Evolutionary conservation across 164 flowering plant genomes (phyloP).

Genomic region (Kingdonia uniflora): DNA sequence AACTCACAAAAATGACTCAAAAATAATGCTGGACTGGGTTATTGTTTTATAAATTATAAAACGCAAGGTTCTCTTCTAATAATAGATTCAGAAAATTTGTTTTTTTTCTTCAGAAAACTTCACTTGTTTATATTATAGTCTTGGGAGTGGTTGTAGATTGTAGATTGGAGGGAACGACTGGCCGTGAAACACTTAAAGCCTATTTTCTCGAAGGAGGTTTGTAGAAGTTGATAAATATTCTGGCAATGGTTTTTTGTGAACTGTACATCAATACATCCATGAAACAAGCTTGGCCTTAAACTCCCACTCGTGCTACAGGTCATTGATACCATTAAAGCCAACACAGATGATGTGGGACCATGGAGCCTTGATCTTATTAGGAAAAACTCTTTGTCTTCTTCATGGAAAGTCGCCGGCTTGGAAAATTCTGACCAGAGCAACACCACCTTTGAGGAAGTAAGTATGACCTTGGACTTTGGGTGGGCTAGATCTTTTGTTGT

Average conservation of each 20-base stretch:
- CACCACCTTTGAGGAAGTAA: slow-evolving; percentile 32
- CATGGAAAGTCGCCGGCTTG: slow-evolving; percentile 61
- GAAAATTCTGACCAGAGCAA: slow-evolving; percentile 25
- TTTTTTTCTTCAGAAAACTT: too few relatives aligned
- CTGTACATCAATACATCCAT: too few relatives aligned
- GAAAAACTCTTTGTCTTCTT: slow-evolving; percentile 53
- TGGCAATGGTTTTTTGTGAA: too few relatives aligned
- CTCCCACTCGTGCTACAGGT: slow-evolving; percentile 26
- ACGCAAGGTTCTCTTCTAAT: too few relatives aligned
- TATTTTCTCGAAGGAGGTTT: slow-evolving; percentile 73
- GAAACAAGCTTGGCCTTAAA: too few relatives aligned
- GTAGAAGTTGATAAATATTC: slow-evolving; percentile 3
- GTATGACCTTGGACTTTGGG: slow-evolving; percentile 4
- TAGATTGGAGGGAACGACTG: slow-evolving; percentile 66
- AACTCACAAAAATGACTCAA: too few relatives aligned
- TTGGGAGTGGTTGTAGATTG: slow-evolving; percentile 31
- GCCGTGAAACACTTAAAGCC: slow-evolving; percentile 55
- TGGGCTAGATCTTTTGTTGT: not conserved
- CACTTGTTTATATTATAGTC: too few relatives aligned
- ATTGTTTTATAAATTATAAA: too few relatives aligned
- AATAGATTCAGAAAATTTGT: too few relatives aligned
- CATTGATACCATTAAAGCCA: slow-evolving; percentile 52
- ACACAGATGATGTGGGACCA: slow-evolving; percentile 60
- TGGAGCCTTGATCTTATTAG: slow-evolving; percentile 64
- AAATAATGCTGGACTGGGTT: too few relatives aligned